Evolutionary conservation across 495 filamentous ascomycete genomes (phyloP).

Genomic region (Rhizodiscina lignyota): DNA sequence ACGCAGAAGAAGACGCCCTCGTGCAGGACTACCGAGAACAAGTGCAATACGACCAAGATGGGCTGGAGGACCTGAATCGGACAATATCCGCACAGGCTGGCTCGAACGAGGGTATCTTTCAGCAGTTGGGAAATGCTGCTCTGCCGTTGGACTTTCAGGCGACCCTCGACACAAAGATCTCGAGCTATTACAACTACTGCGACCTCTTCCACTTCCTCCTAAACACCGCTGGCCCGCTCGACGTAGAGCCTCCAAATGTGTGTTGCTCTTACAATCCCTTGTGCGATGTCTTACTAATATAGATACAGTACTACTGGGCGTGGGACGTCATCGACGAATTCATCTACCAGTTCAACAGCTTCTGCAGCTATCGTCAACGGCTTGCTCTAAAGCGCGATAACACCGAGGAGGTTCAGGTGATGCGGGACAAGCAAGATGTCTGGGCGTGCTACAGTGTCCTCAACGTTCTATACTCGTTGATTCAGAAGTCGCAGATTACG

Average conservation of each 20-base stretch:
- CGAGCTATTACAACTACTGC: conserved; percentile 98
- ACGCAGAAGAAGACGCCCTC: conserved; percentile 85
- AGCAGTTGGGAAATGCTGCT: conserved; percentile 73
- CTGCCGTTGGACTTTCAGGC: conserved; percentile 92
- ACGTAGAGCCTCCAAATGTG: conserved; percentile 88
- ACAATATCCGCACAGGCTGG: conserved; percentile 19
- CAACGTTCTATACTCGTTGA: conserved; percentile 97
- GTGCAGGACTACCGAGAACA: conserved; percentile 91
- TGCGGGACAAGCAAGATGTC: conserved; percentile 92
- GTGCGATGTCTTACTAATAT: not conserved
- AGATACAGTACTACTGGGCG: conserved; percentile 83
- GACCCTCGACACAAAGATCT: conserved; percentile 84
- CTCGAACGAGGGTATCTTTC: conserved; percentile 60
- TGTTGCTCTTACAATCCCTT: conserved; percentile 3
- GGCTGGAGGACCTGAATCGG: conserved; percentile 60
- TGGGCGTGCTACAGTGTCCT: conserved; percentile 99
- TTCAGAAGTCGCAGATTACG: conserved; percentile 92
- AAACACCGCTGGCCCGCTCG: conserved; percentile 95
- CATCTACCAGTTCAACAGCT: conserved; percentile 99
- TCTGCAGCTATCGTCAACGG: conserved; percentile 87
- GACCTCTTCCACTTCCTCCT: conserved; percentile 96
- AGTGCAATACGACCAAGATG: conserved; percentile 67
- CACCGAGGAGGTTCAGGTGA: conserved; percentile 74
- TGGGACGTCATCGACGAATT: conserved; percentile 99
- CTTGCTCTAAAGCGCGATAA: conserved; percentile 73